phyloP scores from a whole-genome alignment of 257 asterid genomes.

The Ilex asprella region DNA sequence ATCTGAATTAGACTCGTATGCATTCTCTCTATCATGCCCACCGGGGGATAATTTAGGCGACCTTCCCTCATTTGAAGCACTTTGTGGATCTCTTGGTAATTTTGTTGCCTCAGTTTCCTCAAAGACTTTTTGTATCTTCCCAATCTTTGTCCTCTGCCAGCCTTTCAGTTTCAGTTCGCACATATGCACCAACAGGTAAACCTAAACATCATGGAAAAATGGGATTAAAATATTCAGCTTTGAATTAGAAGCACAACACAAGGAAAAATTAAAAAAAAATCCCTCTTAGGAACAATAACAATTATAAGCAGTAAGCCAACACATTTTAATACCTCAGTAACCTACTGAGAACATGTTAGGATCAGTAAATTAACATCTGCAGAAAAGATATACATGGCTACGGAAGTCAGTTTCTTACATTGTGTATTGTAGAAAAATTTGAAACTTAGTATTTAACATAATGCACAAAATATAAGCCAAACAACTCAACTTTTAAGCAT shows the following conservation, averaged over 20 bases:
- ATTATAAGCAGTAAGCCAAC: too few relatives aligned
- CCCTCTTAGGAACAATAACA: too few relatives aligned
- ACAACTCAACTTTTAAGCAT: too few relatives aligned
- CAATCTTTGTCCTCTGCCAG: slow-evolving; percentile 28
- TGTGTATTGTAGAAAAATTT: too few relatives aligned
- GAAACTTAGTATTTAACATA: too few relatives aligned
- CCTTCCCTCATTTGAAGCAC: slow-evolving; percentile 22
- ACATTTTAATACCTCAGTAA: too few relatives aligned
- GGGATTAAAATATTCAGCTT: slow-evolving; percentile 15
- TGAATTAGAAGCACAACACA: slow-evolving; percentile 7
- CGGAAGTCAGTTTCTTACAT: too few relatives aligned
- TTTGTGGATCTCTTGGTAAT: slow-evolving; percentile 27
- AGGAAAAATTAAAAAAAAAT: slow-evolving; percentile 4
- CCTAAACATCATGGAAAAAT: slow-evolving; percentile 42
- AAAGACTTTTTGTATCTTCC: slow-evolving; percentile 26
- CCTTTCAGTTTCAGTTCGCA: slow-evolving; percentile 47
- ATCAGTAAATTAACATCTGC: too few relatives aligned
- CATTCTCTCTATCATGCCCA: slow-evolving; percentile 29
- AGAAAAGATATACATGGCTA: too few relatives aligned
- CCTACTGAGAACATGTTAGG: too few relatives aligned
- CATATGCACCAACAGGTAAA: slow-evolving; percentile 68
- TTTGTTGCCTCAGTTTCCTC: slow-evolving; percentile 37
- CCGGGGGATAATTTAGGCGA: slow-evolving; percentile 33
- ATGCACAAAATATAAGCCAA: too few relatives aligned
- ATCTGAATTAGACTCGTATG: slow-evolving; percentile 27